phyloP scores from a whole-genome alignment of 2,329 filamentous ascomycete species.

The Fusarium sp. region DNA sequence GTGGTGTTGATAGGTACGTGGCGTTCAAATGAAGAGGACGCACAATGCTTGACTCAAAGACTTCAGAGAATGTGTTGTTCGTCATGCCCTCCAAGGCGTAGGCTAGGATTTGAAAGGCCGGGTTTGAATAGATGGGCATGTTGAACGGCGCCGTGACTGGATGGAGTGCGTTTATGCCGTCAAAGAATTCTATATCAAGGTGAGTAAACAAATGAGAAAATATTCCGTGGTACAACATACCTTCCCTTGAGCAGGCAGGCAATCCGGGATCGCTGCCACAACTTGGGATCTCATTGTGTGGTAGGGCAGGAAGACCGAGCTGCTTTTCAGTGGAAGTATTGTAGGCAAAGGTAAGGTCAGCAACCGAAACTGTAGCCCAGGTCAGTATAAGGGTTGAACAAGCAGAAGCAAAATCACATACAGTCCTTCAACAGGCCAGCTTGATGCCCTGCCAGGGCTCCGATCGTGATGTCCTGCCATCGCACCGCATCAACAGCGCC shows the following conservation, averaged over 20 bases:
- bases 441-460: conserved; percentile 1
- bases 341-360: not conserved
- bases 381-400: not conserved
- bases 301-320: not conserved
- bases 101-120: conserved; percentile 11
- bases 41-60: not conserved
- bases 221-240: not conserved
- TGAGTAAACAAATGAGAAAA: rapidly evolving
- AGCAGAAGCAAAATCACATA: not conserved
- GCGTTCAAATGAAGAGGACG: not conserved
- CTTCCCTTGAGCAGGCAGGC: not conserved
- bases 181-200: conserved; percentile 6
- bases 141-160: conserved; percentile 2
- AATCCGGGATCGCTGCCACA: not conserved
- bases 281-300: not conserved
- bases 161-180: not conserved
- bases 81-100: conserved; percentile 16
- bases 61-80: not conserved
- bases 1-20: not conserved
- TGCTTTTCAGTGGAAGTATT: not conserved
- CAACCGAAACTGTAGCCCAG: not conserved
- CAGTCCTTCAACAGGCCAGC: not conserved
- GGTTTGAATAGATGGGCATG: conserved; percentile 17
- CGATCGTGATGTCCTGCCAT: conserved; percentile 13
- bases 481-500: not conserved